Conservation (phyloP, 2,329 filamentous ascomycete genomes). For the Fusarium tanahbumbuense region DNA sequence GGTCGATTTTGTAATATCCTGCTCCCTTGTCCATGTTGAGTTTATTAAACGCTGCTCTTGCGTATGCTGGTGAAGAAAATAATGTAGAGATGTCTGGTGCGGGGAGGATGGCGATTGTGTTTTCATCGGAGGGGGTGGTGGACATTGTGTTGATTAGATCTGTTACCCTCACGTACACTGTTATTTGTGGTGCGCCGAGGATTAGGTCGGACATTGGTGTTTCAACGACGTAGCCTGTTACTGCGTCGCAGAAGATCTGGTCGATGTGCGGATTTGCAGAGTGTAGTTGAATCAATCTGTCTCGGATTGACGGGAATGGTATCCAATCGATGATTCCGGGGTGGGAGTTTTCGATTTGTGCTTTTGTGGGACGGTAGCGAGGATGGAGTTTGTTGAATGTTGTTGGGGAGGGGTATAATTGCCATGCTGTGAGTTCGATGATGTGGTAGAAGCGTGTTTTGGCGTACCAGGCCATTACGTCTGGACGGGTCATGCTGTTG, state of each 20-base stretch:
- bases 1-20: slow-evolving; percentile 50
- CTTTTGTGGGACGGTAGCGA: slow-evolving; percentile 45
- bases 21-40: slow-evolving; percentile 50
- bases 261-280: slow-evolving; percentile 49
- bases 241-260: slow-evolving; percentile 50
- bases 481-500: slow-evolving; percentile 51
- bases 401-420: slow-evolving; percentile 46
- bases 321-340: slow-evolving; percentile 50
- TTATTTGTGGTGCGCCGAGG: slow-evolving; percentile 41
- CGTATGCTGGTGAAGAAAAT: slow-evolving; percentile 42
- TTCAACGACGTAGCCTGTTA: slow-evolving; percentile 50
- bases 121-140: neutral
- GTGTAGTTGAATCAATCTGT: slow-evolving; percentile 47
- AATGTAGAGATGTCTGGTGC: slow-evolving; percentile 41
- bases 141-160: slow-evolving; percentile 49
- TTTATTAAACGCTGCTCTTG: slow-evolving; percentile 43
- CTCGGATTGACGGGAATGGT: slow-evolving; percentile 47
- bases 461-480: slow-evolving; percentile 55
- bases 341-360: slow-evolving; percentile 42
- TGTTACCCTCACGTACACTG: slow-evolving; percentile 47
- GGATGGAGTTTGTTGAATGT: slow-evolving; percentile 47
- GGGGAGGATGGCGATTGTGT: slow-evolving; percentile 30
- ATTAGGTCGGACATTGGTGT: slow-evolving; percentile 47
- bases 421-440: slow-evolving; percentile 51
- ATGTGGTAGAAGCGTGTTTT: slow-evolving; percentile 53